Evolutionary conservation across 139 green algal species (phyloP), one percentile per base, ranked within the genome.

Genomic region (Ettlia oleoabundans): DNA sequence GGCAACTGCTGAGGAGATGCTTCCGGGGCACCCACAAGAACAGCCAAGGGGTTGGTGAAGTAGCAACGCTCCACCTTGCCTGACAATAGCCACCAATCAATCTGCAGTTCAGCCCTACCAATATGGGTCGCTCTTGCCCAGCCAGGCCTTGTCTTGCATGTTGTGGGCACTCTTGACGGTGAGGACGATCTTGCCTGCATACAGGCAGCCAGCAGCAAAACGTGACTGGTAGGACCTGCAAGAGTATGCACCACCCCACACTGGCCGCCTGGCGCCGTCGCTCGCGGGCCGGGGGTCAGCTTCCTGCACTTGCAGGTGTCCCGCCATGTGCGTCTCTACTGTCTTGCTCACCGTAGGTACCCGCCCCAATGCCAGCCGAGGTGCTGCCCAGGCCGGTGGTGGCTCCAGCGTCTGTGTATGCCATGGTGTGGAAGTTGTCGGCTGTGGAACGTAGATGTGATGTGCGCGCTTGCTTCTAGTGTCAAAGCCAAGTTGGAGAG

Each of bases 51-150:
- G 24, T 30, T 19, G n/a, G n/a, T n/a, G n/a, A n/a, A n/a, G n/a
- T n/a, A n/a, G n/a, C n/a, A n/a, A n/a, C n/a, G n/a, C n/a, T n/a
- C n/a, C n/a, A n/a, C n/a, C n/a, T n/a, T n/a, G n/a, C n/a, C n/a
- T n/a, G n/a, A n/a, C n/a, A n/a, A n/a, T n/a, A n/a, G n/a, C n/a
- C 58, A 30, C 21, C 58, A 66, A 30, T 6, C 21, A 10, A 15
- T 58, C 15, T 10, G 47, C 47, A 24, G 47, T 58, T 10, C 47
- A 24, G 47, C 63, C 40, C 81, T 18, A 55, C 52, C 71, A 81
- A 76, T 84, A 87, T 21, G 83, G 83, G 66, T 87, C 83, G 38
- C 33, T 35, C 74, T 87, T 87, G 51, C 83, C 83, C 24, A 87
- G 47, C 76, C 77, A 87, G 52, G 79, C 66, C 82, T 86, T 86